Conservation (phyloP, 139 green algal species). For the Coelastrella sp. region DNA sequence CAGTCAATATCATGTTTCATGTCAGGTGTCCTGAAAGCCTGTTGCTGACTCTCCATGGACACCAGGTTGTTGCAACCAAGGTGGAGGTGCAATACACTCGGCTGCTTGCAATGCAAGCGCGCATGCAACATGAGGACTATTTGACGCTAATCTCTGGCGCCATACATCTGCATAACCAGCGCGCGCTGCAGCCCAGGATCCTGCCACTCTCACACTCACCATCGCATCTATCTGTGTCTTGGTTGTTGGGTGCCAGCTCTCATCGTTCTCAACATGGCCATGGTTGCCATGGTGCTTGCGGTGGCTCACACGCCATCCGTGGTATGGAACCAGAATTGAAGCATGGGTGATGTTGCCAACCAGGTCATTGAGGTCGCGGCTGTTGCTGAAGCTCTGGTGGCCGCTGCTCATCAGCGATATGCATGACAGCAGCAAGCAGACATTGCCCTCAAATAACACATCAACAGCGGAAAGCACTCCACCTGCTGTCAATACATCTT, state of each 20-base stretch:
- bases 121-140: not conserved
- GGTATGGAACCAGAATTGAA: slow-evolving; percentile 96
- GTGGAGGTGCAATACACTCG: too few relatives aligned
- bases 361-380: slow-evolving; percentile 92
- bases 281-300: slow-evolving; percentile 79
- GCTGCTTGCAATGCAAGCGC: too few relatives aligned
- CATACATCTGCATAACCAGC: too few relatives aligned
- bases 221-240: slow-evolving; percentile 71
- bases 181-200: too few relatives aligned
- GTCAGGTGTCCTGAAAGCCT: not conserved
- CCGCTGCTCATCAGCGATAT: slow-evolving; percentile 70
- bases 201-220: slow-evolving; percentile 43
- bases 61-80: too few relatives aligned
- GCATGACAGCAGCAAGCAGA: not conserved
- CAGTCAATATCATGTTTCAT: not conserved
- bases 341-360: slow-evolving; percentile 92
- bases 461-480: not conserved
- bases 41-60: too few relatives aligned
- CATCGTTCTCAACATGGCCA: slow-evolving; percentile 97
- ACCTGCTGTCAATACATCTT: not conserved
- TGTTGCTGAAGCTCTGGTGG: slow-evolving; percentile 94
- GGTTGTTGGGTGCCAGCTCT: slow-evolving; percentile 91
- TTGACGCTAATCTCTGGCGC: not conserved
- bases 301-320: slow-evolving; percentile 60
- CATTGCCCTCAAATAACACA: not conserved